Evolutionary conservation across 1,284 basidiomycete species (phyloP).

Genomic region (Phylloboletellus chloephorus): DNA sequence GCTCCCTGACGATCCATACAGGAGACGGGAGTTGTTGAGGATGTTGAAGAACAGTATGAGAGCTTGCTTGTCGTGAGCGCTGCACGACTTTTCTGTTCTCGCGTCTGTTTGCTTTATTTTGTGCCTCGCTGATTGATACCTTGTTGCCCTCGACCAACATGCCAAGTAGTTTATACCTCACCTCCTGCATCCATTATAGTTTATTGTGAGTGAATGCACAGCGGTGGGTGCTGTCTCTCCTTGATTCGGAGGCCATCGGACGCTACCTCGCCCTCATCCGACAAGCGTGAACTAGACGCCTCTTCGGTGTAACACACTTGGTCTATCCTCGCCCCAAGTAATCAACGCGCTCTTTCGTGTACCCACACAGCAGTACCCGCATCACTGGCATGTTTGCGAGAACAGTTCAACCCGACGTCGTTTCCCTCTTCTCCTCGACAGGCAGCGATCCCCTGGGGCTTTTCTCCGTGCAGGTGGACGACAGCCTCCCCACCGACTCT

Average conservation of each 20-base stretch:
- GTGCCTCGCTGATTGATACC: slow-evolving; percentile 15
- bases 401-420: slow-evolving; percentile 55
- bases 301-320: too few species aligned
- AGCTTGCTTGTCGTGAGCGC: slow-evolving; percentile 20
- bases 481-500: slow-evolving; percentile 53
- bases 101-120: slow-evolving; percentile 17
- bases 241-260: too few species aligned
- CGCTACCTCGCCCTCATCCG: too few species aligned
- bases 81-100: not conserved
- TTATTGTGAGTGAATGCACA: too few species aligned
- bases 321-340: too few species aligned
- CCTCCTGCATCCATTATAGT: not conserved
- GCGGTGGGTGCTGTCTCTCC: too few species aligned
- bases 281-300: too few species aligned
- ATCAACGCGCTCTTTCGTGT: too few species aligned
- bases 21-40: slow-evolving; percentile 47
- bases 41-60: slow-evolving; percentile 43
- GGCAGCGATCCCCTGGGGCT: slow-evolving; percentile 58
- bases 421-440: slow-evolving; percentile 78
- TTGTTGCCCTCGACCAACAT: slow-evolving; percentile 2
- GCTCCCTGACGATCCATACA: slow-evolving; percentile 49
- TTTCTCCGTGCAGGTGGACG: slow-evolving; percentile 52
- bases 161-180: not conserved
- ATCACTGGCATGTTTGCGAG: slow-evolving; percentile 44
- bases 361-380: slow-evolving; percentile 17